Evolutionary conservation across 345 rosid genomes (phyloP), one percentile per base, ranked within the genome.

Genomic region (Populus davidiana): DNA sequence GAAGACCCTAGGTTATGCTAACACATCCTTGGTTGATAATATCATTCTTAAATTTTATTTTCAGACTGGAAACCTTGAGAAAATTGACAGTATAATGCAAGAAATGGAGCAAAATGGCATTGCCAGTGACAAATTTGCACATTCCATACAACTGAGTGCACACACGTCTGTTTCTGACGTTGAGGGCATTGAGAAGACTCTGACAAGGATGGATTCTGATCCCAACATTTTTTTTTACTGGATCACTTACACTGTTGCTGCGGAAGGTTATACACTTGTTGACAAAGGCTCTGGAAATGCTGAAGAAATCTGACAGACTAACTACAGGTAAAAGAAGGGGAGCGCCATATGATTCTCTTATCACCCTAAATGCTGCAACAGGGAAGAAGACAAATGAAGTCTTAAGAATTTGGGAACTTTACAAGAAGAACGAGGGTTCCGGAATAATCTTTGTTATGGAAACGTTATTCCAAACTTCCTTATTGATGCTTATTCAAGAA

Each of bases 351-450:
- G 27, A 81, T 41, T 76, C 9, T 44, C 35, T 72, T 31, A 35
- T 85, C 66, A 77, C 83, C 83, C 79, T 54, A 1, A 84, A 87
- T 73, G 80, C 90, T 23, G 69, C 59, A 35, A 68, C n/a, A 2
- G 84, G 88, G 73, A 80, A 75, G 74, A 87, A 29, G 31, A 29
- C 82, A 81, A 85, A 86, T 33, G 90, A 85, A 67, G 83, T 84
- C 50, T 25, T 77, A 67, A 80, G 88, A 75, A 3, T 85, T 62
- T 89, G 91, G 90, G 78, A 84, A 74, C 38, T 67, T 20, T 82
- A 74, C 74, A 80, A 82, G 80, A 74, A 75, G 64, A 59, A 67
- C 0, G 12, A 1, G 83, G 80, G 76, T 83, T 81, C 50, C 70
- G 39, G 43, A 49, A 52, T 50, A n/a, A 5, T 39, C 20, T 52